A percentile compares a stretch with the other conserved stretches of the same genome.
Evolutionary conservation across 257 asterid genomes (phyloP).

Genomic region (Thymus quinquecostatus): DNA sequence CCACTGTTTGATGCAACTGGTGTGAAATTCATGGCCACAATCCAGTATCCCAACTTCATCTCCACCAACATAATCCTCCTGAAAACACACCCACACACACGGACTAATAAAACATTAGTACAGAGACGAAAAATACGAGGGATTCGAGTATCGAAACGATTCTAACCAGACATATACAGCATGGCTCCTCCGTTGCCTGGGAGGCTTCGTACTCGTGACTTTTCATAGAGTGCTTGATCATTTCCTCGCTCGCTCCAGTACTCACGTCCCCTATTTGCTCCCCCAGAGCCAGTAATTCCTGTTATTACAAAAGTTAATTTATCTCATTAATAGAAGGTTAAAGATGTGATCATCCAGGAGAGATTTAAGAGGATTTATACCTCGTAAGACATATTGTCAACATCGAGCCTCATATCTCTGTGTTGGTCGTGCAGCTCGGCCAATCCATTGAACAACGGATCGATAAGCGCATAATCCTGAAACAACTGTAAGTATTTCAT

Average conservation of each 20-base stretch:
- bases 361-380: constrained; percentile 37
- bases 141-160: too few species aligned
- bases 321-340: neutral
- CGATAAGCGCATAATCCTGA: constrained; percentile 66
- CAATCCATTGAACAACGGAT: constrained; percentile 54
- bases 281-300: constrained; percentile 92
- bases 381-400: constrained; percentile 91
- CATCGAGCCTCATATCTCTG: constrained; percentile 87
- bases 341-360: neutral
- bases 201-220: constrained; percentile 45
- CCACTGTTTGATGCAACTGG: constrained; percentile 81
- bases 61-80: constrained; percentile 75
- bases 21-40: constrained; percentile 84
- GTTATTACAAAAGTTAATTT: constrained; percentile 2
- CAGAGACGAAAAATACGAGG: too few species aligned
- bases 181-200: constrained; percentile 55
- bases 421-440: constrained; percentile 78
- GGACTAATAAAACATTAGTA: too few species aligned
- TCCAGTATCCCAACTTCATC: constrained; percentile 69
- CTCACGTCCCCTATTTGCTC: constrained; percentile 81
- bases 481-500: neutral
- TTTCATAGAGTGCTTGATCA: constrained; percentile 46
- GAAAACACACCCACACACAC: too few species aligned
- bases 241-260: constrained; percentile 73
- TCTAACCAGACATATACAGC: constrained; percentile 86